Evolutionary conservation across 2,329 filamentous ascomycete species (phyloP), one percentile per base, ranked within the genome.

Genomic region (Calonectria multiphialidica): DNA sequence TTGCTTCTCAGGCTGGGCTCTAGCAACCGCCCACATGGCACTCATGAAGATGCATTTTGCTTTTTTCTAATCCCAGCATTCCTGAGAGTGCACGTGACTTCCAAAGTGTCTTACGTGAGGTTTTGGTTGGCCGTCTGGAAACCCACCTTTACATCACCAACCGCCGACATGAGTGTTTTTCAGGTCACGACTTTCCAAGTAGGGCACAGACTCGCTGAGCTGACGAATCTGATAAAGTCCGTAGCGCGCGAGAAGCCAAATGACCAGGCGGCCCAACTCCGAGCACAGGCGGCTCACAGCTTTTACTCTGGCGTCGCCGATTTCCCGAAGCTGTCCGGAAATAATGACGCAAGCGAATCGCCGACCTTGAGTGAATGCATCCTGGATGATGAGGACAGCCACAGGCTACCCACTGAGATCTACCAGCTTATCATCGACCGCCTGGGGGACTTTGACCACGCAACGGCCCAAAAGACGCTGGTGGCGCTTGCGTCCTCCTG

Each of bases 401-500:
- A 28, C 1, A 21, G 2, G 4, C 33, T 76, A 6, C 72, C 75
- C 1, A 10, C 9, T 0, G 72, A 76, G 45, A 30, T 76, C 5
- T 74, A 28, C 9, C 42, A 35, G 1, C 37, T 65, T 1, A 72
- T 76, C 6, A 18, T 77, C 30, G 28, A 47, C 3, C 10, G 42
- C 16, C 25, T 61, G n/a, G 28, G 1, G 2, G 44, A 66, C 4
- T 23, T 64, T n/a, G 9, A 70, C 9, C 40, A 45, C 12, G 15
- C 28, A 12, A 4, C 45, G 2, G 40, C 63, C 3, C 55, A 61
- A 7, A 42, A 23, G 10, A 73, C 69, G n/a, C n/a, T 77, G 16
- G 23, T 45, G 10, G 71, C 72, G 3, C 59, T 77, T 7, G 25
- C 70, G 8, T 6, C 63, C 1, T 66, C 74, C 1, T 71, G 55